Percentiles rank a stretch among this genome's conserved stretches.
Evolutionary conservation across 1,284 basidiomycete species (phyloP).

Genomic region (Cronartium quercuum): DNA sequence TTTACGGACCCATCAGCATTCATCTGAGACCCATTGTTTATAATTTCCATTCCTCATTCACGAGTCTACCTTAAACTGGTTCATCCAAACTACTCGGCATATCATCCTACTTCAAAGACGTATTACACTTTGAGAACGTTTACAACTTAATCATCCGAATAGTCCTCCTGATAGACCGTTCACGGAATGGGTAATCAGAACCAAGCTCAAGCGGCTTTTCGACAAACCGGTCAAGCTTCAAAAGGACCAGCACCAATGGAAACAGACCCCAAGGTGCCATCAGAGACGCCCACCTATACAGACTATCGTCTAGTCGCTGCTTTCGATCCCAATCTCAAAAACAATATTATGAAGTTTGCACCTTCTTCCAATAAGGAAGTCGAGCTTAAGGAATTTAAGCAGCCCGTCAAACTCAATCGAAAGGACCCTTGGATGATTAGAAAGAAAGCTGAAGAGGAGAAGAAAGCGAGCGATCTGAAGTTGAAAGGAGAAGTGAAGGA

Average conservation of each 20-base stretch:
- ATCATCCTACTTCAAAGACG: no score
- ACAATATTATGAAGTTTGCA: constrained; percentile 37
- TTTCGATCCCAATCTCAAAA: constrained; percentile 24
- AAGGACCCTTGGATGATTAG: constrained; percentile 59
- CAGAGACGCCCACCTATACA: not conserved
- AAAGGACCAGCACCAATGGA: not conserved
- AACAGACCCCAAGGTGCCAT: not conserved
- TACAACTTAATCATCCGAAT: no score
- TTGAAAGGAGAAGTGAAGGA: constrained; percentile 52
- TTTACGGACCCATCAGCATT: no score
- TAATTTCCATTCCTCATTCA: no score
- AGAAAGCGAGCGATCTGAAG: constrained; percentile 46
- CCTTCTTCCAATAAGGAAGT: constrained; percentile 24
- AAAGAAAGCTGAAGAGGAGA: constrained; percentile 49
- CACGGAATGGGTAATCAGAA: not conserved
- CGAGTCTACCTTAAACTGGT: no score
- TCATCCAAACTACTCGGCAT: no score
- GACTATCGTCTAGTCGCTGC: constrained; percentile 4
- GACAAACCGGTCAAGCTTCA: not conserved
- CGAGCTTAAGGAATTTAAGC: constrained; percentile 14
- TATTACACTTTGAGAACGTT: no score
- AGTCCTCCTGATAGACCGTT: no score
- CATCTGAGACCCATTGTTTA: no score
- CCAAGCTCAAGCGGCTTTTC: not conserved
- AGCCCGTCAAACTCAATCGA: constrained; percentile 72